Evolutionary conservation across 2,329 filamentous ascomycete genomes (phyloP), one percentile per base, ranked within the genome.

Genomic region (Nemania serpens): DNA sequence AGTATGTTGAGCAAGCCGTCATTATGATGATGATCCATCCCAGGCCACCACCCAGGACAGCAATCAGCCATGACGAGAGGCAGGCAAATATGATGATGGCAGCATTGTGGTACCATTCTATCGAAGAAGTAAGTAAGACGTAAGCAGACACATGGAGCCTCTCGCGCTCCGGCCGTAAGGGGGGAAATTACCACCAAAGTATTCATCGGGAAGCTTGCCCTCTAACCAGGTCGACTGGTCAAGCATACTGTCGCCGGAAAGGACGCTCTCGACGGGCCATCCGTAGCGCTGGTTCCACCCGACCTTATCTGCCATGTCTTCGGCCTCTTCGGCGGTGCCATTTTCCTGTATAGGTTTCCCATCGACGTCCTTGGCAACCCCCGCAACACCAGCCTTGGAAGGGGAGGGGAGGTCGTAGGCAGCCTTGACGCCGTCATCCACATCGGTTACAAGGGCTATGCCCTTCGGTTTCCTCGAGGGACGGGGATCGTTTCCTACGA

Each of bases 51-150:
- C 96, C 95, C 10, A 99, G 81, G 18, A 94, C 82, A 33, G 93
- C 94, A 39, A 97, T 83, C 3, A 97, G 82, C 93, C 94, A 99
- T 20, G 94, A 97, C 33, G 86, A 81, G 54, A 99, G 81, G 73
- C 93, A 97, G 53, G 94, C 92, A 73, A 99, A 97, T 67, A 94
- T 83, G 73, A 99, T 97, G 63, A 99, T 80, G n/a, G 82, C 95
- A 2, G 93, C 88, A 75, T 99, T 99, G 76, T 99, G 93, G 76
- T 98, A 99, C 95, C 95, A 99, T 75, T 98, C 93, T 91, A 66
- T 52, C 61, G 22, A 59, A 50, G 49, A 49, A 63, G 58, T 50
- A 51, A 59, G 53, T 33, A 55, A 7, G 25, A 29, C 3, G 7
- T 62, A 42, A 51, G 50, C n/a, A 48, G 29, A n/a, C 45, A 29